A percentile compares a stretch with the other conserved stretches of the same genome.
phyloP scores from a whole-genome alignment of 140 eudicot species.

The Stevia rebaudiana region DNA sequence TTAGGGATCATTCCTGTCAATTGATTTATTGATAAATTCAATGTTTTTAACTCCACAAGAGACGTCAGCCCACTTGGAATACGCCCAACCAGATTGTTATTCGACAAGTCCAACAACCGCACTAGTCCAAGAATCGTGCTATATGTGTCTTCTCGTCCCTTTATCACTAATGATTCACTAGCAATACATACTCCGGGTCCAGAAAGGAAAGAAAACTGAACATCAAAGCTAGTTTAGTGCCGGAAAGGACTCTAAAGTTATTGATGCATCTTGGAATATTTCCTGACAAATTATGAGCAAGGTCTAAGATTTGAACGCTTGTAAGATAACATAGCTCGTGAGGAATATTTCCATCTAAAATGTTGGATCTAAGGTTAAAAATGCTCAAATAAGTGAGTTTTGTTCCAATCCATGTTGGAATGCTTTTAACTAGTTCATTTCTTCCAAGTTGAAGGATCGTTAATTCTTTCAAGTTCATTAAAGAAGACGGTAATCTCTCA shows the following conservation, averaged over 20 bases:
- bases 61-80: slow-evolving; percentile 23
- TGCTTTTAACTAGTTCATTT: slow-evolving; percentile 22
- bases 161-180: slow-evolving; percentile 12
- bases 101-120: slow-evolving; percentile 22
- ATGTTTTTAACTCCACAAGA: background rate
- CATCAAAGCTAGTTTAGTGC: background rate
- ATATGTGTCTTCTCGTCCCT: slow-evolving; percentile 21
- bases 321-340: slow-evolving; percentile 24
- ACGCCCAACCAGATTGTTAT: slow-evolving; percentile 20
- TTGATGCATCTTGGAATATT: too few species aligned
- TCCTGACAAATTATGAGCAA: slow-evolving; percentile 30
- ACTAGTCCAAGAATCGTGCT: slow-evolving; percentile 2
- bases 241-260: slow-evolving; percentile 9
- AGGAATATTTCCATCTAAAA: slow-evolving; percentile 23
- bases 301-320: slow-evolving; percentile 35
- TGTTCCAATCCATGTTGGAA: slow-evolving; percentile 36
- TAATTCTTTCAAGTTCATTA: background rate
- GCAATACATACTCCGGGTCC: background rate
- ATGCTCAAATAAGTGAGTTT: background rate
- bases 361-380: slow-evolving; percentile 32
- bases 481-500: background rate
- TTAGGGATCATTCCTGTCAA: slow-evolving; percentile 22
- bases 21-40: slow-evolving; percentile 28
- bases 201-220: background rate
- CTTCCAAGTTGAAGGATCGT: slow-evolving; percentile 11